Evolutionary conservation across 176 grass and related monocot genomes (phyloP), one percentile per base, ranked within the genome.

Genomic region (Aegilops speltoides): DNA sequence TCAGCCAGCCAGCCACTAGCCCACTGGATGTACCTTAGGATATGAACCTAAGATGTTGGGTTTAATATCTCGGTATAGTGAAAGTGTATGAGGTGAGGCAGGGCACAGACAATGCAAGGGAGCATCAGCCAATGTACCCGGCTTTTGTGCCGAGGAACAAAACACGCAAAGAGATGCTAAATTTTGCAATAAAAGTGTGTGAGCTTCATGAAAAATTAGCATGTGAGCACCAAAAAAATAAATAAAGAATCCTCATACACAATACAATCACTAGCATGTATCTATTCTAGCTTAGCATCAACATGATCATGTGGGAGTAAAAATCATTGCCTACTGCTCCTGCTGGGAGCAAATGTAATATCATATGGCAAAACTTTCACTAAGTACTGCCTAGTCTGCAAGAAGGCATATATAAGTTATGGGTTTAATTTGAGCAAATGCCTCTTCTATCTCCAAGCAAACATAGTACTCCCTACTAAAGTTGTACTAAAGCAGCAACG

Each of bases 331-430:
- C 11, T 69, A 86, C 4, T 1, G 72, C 22, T 70, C 71, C 19
- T 86, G 28, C 64, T 70, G 12, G 12, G 10, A 86, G 45, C 10
- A 78, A 70, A 64, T 46, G 68, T 5, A 70, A 84, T 67, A 56
- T 5, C 10, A 40, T 63, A 70, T 64, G 28, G 19, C 15, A 46
- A 78, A 77, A 23, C 68, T 28, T 20, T 74, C 22, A 73, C 24
- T 40, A 71, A 73, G 4, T n/a, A 68, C 46, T 19, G 38, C 14
- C 66, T 22, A 62, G 25, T 46, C 79, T 50, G 22, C 37, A 79
- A 29, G 43, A 60, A 61, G 13, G 7, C 64, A 83, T 79, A 40
- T 54, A 84, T 16, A 50, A 60, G 60, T 33, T 71, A 83, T 9
- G 22, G 20, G 24, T 64, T 78, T 34, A 23, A 31, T 34, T 63